A percentile compares a stretch with the other conserved stretches of the same genome.
Conservation (phyloP, 2,329 filamentous ascomycete genomes). For the Cladosporium sp. region DNA sequence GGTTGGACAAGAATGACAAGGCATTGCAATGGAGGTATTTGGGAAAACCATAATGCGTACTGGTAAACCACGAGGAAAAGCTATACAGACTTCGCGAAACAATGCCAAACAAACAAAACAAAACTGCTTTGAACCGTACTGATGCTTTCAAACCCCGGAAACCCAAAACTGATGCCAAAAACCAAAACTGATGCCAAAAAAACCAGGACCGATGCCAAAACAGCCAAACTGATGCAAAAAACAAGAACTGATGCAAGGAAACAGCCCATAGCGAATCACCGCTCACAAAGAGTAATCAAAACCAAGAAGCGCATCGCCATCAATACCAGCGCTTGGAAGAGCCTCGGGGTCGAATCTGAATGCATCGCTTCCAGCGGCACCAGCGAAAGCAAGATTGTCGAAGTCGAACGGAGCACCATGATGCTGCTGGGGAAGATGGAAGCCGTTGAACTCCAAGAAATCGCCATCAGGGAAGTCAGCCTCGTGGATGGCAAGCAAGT, state of each 20-base stretch:
- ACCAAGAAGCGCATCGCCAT: neutral
- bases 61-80: too few species aligned
- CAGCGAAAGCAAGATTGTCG: neutral
- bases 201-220: neutral
- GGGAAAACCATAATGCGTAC: constrained; percentile 33
- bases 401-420: neutral
- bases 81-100: too few species aligned
- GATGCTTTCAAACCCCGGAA: neutral
- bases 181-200: neutral
- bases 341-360: neutral
- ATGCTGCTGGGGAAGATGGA: neutral
- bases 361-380: neutral
- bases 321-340: neutral
- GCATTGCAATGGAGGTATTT: constrained; percentile 49
- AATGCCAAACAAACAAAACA: neutral
- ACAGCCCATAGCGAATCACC: neutral
- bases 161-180: neutral
- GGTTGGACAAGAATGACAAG: constrained; percentile 41
- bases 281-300: neutral
- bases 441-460: neutral
- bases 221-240: neutral
- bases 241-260: neutral
- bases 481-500: neutral
- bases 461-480: neutral
- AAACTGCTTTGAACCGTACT: neutral